phyloP scores from a whole-genome alignment of 2,329 filamentous ascomycete species.

The Acephala macrosclerotiorum region DNA sequence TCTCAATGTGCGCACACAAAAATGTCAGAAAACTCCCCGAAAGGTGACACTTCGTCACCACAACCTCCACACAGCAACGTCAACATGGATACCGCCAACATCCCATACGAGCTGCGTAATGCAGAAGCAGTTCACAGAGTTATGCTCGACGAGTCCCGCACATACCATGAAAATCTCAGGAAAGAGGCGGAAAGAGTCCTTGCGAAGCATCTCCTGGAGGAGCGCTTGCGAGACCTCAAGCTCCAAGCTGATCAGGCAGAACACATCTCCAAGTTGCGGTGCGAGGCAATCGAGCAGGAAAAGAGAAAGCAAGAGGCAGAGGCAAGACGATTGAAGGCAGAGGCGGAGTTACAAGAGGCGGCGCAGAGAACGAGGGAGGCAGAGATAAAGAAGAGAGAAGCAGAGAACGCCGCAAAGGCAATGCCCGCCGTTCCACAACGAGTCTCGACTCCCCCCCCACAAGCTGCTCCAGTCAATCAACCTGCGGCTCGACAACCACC shows the following conservation, averaged over 20 bases:
- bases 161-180: background rate
- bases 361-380: slow-evolving; percentile 51
- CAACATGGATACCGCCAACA: slow-evolving; percentile 1
- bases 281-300: background rate
- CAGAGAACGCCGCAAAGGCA: slow-evolving; percentile 48
- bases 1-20: slow-evolving; percentile 1
- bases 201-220: background rate
- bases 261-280: background rate
- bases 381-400: slow-evolving; percentile 55
- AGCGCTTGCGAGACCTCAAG: background rate
- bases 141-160: background rate
- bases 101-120: slow-evolving; percentile 13
- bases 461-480: background rate
- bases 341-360: background rate
- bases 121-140: background rate
- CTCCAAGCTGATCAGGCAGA: background rate
- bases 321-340: background rate
- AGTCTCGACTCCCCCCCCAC: slow-evolving; percentile 32
- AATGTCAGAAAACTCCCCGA: slow-evolving; percentile 7
- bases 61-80: background rate
- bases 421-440: slow-evolving; percentile 36
- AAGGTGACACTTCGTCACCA: slow-evolving; percentile 5
- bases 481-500: background rate
- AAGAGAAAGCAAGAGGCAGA: background rate
- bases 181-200: background rate